These are phyloP conservation scores for Curvularia lunata DNA, from an alignment of 2,329 filamentous ascomycete species.

Conservation along the genomic window DNA sequence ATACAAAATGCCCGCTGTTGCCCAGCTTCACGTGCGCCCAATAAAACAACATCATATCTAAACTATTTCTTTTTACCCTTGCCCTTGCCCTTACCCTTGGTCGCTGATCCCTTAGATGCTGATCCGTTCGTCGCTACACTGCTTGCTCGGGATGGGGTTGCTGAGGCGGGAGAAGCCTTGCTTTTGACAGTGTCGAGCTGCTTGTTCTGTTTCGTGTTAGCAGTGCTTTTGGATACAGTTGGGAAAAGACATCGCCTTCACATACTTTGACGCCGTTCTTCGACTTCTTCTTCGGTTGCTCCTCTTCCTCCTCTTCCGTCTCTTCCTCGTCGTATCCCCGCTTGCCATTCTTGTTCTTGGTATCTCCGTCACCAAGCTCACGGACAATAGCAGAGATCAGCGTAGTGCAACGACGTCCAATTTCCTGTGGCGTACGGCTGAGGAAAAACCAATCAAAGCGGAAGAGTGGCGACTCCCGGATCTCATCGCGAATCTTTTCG, in stretches of 20 bases:
- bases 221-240: neutral
- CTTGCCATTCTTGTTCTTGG: conserved; percentile 70
- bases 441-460: conserved; percentile 99
- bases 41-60: conserved; percentile 7
- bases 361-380: conserved; percentile 77
- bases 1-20: neutral
- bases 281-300: conserved; percentile 92
- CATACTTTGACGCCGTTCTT: conserved; percentile 88
- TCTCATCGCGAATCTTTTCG: conserved; percentile 95
- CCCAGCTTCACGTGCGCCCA: conserved; percentile 5
- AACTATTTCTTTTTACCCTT: conserved; percentile 58
- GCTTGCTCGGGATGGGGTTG: conserved; percentile 80
- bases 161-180: conserved; percentile 74
- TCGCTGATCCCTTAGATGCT: conserved; percentile 58
- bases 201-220: conserved; percentile 73
- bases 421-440: conserved; percentile 88
- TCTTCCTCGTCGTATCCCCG: conserved; percentile 82
- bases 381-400: conserved; percentile 92
- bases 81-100: conserved; percentile 50
- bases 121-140: conserved; percentile 82
- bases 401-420: conserved; percentile 90
- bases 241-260: conserved; percentile 6
- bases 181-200: conserved; percentile 87
- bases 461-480: conserved; percentile 92
- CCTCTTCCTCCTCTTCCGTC: conserved; percentile 74